Evolutionary conservation across 495 filamentous ascomycete species (phyloP).

Genomic region (Neurospora sp.): DNA sequence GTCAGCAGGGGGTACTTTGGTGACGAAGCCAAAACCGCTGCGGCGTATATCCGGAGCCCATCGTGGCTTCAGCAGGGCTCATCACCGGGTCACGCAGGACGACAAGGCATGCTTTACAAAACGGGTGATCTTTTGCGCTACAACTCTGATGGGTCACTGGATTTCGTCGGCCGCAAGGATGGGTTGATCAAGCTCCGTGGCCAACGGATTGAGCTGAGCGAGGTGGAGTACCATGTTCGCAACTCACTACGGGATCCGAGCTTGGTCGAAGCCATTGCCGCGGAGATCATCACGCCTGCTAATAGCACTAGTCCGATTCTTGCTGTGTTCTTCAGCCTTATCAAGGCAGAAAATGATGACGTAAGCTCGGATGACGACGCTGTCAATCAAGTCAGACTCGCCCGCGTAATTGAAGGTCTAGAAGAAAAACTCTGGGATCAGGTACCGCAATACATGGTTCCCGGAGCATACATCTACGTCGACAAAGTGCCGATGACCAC

Average conservation of each 20-base stretch:
- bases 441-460: conserved; percentile 43
- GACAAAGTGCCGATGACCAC: conserved; percentile 38
- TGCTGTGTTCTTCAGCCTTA: conserved; percentile 6
- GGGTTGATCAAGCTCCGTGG: conserved; percentile 31
- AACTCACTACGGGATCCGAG: not conserved
- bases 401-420: not conserved
- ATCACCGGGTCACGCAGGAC: not conserved
- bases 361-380: not conserved
- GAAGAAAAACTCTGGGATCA: not conserved
- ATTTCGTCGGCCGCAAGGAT: conserved; percentile 34
- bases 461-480: conserved; percentile 40
- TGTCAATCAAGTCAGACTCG: not conserved
- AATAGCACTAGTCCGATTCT: not conserved
- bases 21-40: not conserved
- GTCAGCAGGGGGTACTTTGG: conserved; percentile 19
- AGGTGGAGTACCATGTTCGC: conserved; percentile 46
- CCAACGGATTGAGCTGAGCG: conserved; percentile 32
- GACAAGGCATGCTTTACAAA: conserved; percentile 37
- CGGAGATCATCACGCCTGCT: not conserved
- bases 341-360: not conserved
- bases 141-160: conserved; percentile 40
- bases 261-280: not conserved
- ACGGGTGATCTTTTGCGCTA: conserved; percentile 52
- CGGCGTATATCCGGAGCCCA: conserved; percentile 37
- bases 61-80: conserved; percentile 7